phyloP scores from a whole-genome alignment of 257 asterid species.

The Solanum neorickii region DNA sequence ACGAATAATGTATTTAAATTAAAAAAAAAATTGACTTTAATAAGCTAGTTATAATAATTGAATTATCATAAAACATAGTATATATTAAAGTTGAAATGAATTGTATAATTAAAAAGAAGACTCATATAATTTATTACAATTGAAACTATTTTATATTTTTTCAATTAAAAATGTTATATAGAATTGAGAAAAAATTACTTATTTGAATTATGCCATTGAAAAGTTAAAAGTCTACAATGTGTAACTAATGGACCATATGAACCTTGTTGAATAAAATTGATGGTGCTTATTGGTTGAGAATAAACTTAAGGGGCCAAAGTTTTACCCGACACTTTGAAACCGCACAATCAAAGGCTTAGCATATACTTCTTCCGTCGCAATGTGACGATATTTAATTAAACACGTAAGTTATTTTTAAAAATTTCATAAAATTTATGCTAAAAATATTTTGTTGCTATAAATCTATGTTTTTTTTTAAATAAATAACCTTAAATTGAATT shows the following conservation, averaged over 20 bases:
- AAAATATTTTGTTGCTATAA: not conserved
- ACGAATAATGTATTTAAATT: fast-evolving
- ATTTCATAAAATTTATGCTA: not conserved
- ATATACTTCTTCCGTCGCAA: fast-evolving
- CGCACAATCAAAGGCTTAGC: not conserved
- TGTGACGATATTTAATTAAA: not conserved
- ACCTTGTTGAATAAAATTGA: not conserved
- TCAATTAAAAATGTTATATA: not conserved
- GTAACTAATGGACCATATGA: not conserved
- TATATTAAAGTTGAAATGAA: not conserved
- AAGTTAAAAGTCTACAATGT: not conserved
- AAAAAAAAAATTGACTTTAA: too few species aligned
- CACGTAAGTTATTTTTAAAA: not conserved
- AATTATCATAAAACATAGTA: not conserved
- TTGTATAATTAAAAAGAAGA: not conserved
- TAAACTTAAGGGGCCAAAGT: not conserved
- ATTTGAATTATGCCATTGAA: not conserved
- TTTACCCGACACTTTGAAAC: not conserved
- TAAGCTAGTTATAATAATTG: not conserved
- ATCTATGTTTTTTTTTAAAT: not conserved
- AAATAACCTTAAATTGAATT: not conserved
- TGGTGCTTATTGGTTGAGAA: not conserved
- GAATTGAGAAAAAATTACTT: not conserved
- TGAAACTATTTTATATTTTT: not conserved
- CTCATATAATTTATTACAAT: not conserved